Evolutionary conservation across 139 green algal genomes (phyloP), one percentile per base, ranked within the genome.

Genomic region (Chlorella sp.): DNA sequence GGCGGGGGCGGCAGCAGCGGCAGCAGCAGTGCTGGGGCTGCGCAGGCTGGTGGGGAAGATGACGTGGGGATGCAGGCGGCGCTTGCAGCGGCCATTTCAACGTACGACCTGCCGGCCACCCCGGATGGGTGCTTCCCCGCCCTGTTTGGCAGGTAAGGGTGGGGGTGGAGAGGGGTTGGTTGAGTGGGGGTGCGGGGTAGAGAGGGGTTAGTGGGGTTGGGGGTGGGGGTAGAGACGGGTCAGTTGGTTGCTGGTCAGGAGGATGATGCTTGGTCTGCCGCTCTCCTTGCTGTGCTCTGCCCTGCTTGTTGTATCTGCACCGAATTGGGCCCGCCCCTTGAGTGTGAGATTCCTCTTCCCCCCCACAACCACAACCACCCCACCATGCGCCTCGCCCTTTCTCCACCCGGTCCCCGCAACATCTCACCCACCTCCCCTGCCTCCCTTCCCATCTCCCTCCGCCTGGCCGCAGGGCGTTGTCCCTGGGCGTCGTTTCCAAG

Each of bases 101-200:
- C 78, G 16, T 85, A 73, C 53, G 88, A 91, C 75, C 28, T 81
- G 42, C 92, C 93, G 1, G 93, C 93, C 30, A 88, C 86, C 2
- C 91, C 90, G 0, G 88, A 93, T 36, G 94, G 92, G 19, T 95
- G 92, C 75, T 97, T 96, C 86, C 92, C 92, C 18, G 93, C 95
- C 3, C 86, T 97, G 36, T 95, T 97, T 80, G 89, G 60, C 37
- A 83, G 87, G 87, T 90, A n/a, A n/a, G n/a, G n/a, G 68, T n/a
- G n/a, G n/a, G n/a, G n/a, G n/a, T n/a, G n/a, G n/a, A n/a, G n/a
- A n/a, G n/a, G 37, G 83, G 61, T 30, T 73, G 81, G 11, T 11
- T 15, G 69, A 21, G 37, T 9, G 26, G 3, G 16, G 37, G 37
- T 36, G 12, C 37, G 15, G 64, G 3, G 73, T 3, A 79, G 16